Conservation (phyloP, 768 basidiomycete species). For the Suillus placidus region DNA sequence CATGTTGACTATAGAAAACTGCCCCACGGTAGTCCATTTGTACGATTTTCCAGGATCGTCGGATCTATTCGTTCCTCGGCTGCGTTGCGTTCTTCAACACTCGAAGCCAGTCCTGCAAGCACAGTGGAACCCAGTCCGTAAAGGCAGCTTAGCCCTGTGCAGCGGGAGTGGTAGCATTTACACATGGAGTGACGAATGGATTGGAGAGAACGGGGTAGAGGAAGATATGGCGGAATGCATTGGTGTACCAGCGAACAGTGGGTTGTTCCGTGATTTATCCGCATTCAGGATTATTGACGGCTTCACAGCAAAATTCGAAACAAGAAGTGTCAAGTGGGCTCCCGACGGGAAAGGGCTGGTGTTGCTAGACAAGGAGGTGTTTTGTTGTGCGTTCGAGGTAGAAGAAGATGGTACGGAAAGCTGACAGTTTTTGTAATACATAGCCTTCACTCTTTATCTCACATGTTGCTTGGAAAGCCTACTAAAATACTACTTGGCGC, state of each 20-base stretch:
- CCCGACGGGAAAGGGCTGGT: slow-evolving; percentile 85
- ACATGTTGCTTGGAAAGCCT: background rate
- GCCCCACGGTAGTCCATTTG: slow-evolving; percentile 66
- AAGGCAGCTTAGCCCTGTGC: slow-evolving; percentile 67
- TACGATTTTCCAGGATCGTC: slow-evolving; percentile 70
- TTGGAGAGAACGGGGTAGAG: slow-evolving; percentile 57
- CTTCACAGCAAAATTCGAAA: slow-evolving; percentile 65
- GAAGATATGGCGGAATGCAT: slow-evolving; percentile 88
- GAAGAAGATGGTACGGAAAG: slow-evolving; percentile 41
- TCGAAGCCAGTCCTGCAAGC: slow-evolving; percentile 62
- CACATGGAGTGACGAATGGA: slow-evolving; percentile 85
- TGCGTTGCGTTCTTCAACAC: slow-evolving; percentile 73
- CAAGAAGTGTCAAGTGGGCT: slow-evolving; percentile 73
- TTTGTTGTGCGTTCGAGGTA: slow-evolving; percentile 87
- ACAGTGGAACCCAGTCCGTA: slow-evolving; percentile 85
- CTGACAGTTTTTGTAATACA: background rate
- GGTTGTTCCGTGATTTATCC: slow-evolving; percentile 15
- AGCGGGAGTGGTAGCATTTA: slow-evolving; percentile 70
- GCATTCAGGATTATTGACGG: slow-evolving; percentile 2
- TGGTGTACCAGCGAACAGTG: slow-evolving; percentile 84
- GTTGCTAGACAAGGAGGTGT: slow-evolving; percentile 73
- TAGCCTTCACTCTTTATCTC: background rate
- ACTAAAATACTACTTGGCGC: background rate
- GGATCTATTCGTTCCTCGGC: slow-evolving; percentile 57
- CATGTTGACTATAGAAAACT: slow-evolving; percentile 49